Evolutionary conservation across 2,329 filamentous ascomycete genomes (phyloP).

Genomic region (Cercospora sp.): DNA sequence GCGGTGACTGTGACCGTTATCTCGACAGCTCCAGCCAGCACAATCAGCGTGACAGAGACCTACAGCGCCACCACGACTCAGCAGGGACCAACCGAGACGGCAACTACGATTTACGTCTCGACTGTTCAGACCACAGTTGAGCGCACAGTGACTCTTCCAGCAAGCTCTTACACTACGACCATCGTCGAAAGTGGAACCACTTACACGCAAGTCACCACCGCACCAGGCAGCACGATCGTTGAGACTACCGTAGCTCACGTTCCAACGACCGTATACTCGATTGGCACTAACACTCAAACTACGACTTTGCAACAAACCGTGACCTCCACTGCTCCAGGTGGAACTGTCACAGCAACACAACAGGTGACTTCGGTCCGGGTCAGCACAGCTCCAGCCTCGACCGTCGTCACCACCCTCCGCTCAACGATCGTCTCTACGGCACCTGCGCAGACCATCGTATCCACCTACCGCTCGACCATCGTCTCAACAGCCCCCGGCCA

Average conservation of each 20-base stretch:
- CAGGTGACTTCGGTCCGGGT: background rate
- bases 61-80: background rate
- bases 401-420: background rate
- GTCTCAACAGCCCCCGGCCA: background rate
- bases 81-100: background rate
- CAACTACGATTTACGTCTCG: background rate
- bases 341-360: background rate
- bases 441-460: background rate
- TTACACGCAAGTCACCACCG: background rate
- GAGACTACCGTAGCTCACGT: background rate
- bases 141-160: constrained; percentile 3
- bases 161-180: constrained; percentile 10
- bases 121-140: background rate
- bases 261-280: background rate
- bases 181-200: background rate
- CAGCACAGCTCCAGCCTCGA: background rate
- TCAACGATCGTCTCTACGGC: background rate
- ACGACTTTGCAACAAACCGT: constrained; percentile 1
- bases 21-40: constrained; percentile 3
- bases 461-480: background rate
- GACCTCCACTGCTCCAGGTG: background rate
- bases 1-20: background rate
- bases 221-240: background rate
- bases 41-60: constrained; percentile 1
- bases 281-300: background rate